phyloP scores from a whole-genome alignment of 1,284 basidiomycete species.

The Polyporus tsugae region DNA sequence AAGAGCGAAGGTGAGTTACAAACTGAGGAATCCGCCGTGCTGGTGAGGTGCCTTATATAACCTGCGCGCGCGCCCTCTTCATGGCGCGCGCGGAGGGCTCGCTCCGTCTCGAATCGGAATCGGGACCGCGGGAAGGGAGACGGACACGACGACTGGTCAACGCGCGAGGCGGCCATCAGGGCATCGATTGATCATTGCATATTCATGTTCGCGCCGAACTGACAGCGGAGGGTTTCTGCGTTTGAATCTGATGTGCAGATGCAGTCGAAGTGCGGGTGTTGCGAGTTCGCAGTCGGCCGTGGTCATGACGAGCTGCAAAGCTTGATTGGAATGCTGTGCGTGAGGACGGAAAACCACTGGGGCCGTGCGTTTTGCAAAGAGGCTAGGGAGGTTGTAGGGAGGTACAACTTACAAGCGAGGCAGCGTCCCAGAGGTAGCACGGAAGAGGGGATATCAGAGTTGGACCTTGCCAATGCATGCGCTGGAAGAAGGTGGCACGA shows the following conservation, averaged over 20 bases:
- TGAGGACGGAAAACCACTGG: not conserved
- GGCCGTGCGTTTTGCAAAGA: not conserved
- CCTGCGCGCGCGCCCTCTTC: no score
- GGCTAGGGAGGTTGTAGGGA: not conserved
- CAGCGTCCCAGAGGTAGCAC: not conserved
- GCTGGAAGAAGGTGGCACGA: no score
- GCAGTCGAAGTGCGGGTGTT: not conserved
- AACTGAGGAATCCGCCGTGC: conserved; percentile 14
- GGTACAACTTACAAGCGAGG: not conserved
- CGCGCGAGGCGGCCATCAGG: conserved; percentile 1
- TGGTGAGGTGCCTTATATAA: conserved; percentile 8
- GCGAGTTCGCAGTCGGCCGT: not conserved
- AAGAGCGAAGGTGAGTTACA: conserved; percentile 27
- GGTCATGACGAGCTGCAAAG: not conserved
- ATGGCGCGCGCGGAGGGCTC: conserved; percentile 10
- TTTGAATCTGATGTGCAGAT: not conserved
- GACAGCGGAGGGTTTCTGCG: not conserved
- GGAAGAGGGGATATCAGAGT: not conserved
- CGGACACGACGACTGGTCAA: not conserved
- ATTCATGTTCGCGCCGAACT: not conserved
- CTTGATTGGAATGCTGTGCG: not conserved
- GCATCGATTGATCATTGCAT: conserved; percentile 1
- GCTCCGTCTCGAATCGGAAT: conserved; percentile 8
- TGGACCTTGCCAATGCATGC: not conserved
- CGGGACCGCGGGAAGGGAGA: not conserved